Conservation (phyloP, 78 protist genomes). For the Salpingoeca rosetta region DNA sequence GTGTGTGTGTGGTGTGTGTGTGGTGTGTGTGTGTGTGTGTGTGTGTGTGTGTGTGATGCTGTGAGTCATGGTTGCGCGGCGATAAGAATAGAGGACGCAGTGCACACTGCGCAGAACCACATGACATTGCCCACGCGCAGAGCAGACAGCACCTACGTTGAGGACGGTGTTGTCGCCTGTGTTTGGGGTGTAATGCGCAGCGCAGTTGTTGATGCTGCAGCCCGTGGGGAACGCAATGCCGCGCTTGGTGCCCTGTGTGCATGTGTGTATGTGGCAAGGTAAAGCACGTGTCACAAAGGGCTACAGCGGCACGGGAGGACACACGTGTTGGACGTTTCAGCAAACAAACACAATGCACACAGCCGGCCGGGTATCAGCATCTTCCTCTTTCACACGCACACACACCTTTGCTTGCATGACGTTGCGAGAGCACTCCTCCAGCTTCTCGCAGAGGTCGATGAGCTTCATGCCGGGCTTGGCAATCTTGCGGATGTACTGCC, state of each 20-base stretch:
- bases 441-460: constrained; percentile 57
- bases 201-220: constrained; percentile 84
- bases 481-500: constrained; percentile 41
- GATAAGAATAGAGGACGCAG: no score
- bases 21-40: no score
- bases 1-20: no score
- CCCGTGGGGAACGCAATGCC: constrained; percentile 94
- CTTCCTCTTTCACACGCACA: constrained; percentile 54
- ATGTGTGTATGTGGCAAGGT: background rate
- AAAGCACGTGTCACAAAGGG: background rate
- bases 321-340: no score
- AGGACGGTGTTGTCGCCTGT: constrained; percentile 89
- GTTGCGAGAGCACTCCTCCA: constrained; percentile 50
- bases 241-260: constrained; percentile 42
- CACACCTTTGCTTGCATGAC: constrained; percentile 53
- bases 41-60: no score
- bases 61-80: no score
- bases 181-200: constrained; percentile 98
- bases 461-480: constrained; percentile 76
- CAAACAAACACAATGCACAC: no score
- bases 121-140: no score
- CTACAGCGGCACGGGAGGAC: background rate
- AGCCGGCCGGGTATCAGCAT: no score
- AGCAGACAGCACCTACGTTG: background rate
- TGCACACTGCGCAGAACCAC: no score